Evolutionary conservation across 305 asterid species (phyloP).

Genomic region (Fraxinus xanthoxyloides): DNA sequence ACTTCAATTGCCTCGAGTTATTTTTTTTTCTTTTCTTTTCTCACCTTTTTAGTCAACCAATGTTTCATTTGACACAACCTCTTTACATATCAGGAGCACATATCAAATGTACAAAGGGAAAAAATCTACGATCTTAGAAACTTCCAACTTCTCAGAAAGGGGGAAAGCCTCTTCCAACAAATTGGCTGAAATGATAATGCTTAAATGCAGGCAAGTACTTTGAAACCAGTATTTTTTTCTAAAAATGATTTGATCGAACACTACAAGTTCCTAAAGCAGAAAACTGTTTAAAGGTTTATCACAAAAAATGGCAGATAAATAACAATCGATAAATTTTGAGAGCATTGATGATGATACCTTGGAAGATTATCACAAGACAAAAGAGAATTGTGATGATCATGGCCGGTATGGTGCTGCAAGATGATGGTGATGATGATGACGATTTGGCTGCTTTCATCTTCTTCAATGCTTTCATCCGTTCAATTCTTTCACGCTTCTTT

Average conservation of each 20-base stretch:
- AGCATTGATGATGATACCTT: slow-evolving; percentile 39
- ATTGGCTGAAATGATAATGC: not conserved
- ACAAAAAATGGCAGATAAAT: not conserved
- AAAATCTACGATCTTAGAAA: not conserved
- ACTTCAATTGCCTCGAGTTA: not conserved
- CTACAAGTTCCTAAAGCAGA: not conserved
- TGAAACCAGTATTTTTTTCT: not conserved
- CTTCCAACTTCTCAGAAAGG: not conserved
- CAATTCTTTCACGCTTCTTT: slow-evolving; percentile 54
- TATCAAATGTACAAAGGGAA: not conserved
- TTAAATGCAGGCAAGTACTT: not conserved
- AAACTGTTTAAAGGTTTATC: not conserved
- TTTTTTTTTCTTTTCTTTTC: not conserved
- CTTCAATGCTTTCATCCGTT: slow-evolving; percentile 43
- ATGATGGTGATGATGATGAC: slow-evolving; percentile 32
- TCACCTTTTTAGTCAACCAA: not conserved
- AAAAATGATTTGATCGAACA: not conserved
- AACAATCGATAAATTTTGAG: not conserved
- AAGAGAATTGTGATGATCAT: slow-evolving; percentile 53
- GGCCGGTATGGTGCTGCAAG: slow-evolving; percentile 44
- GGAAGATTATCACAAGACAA: slow-evolving; percentile 51
- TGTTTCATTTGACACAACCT: not conserved
- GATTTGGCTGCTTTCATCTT: slow-evolving; percentile 39
- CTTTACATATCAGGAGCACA: not conserved
- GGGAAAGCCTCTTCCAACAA: not conserved